Evolutionary conservation across 129 eudicot species (phyloP), one percentile per base, ranked within the genome.

Genomic region (Escallonia herrerae): DNA sequence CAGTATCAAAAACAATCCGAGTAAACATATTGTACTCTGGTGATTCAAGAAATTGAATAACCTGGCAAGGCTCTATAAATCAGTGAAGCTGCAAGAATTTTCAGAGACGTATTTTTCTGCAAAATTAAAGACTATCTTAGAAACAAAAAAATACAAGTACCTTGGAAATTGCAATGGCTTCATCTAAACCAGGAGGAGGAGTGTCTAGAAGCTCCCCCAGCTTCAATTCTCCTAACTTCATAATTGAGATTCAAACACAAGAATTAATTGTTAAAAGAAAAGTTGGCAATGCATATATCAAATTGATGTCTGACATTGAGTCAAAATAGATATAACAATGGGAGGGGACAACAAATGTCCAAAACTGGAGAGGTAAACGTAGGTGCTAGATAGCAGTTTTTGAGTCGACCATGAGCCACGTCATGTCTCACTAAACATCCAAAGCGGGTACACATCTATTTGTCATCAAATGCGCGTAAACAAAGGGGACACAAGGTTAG

Each of bases 151-250:
- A 37, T 8, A 58, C 13, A 37, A 79, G 60, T 81, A 76, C 97
- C 97, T 86, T 90, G 66, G 97, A 86, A 72, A 90, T 90, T 54
- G 97, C 95, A 83, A 93, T 77, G 61, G 98, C 98, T 80, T 93
- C 98, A 56, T 93, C 98, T 60, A 93, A 77, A 57, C 98, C 98
- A 52, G 98, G 98, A 64, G 98, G 98, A 73, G 98, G 98, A 53
- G 96, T 83, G 72, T 93, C 96, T 81, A 93, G 77, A 67, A 93
- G 85, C 81, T 93, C 98, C 61, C 98, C 98, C 45, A 93, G 89
- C 77, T 93, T 93, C 76, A 93, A 77, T 71, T 90, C 97, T 77
- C 95, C 97, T 57, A 90, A 74, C 97, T 90, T 54, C n/a, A 3
- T 46, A 56, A 43, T 65, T 63, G 68, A 68, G 50, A 46, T 51